Base-by-base conservation (phyloP, 2,329 filamentous ascomycete species). In the Aschersonia sp. region DNA sequence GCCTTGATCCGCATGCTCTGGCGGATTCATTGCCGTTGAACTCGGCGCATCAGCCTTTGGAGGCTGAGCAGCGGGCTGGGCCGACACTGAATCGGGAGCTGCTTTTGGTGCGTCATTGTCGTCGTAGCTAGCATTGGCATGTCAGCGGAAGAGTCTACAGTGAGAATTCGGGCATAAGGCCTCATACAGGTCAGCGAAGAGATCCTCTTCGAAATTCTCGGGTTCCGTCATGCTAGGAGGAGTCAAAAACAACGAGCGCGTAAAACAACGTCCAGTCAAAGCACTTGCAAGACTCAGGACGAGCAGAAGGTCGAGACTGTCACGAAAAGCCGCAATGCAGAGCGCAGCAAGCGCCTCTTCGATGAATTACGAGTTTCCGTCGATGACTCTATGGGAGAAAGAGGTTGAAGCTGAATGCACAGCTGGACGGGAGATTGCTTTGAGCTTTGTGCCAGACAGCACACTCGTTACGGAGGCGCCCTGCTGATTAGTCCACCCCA, bases 161-260 rank as follows among this genome's bases (percentile, higher is more conserved):
- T 38, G 12, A 38, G 35, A 7, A 38, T 5, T 30, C 29, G 9
- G 9, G 20, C 3, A 12, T 6, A 38, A 38, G 7, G 30, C 5
- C 28, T 3, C 87, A 69, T 73, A 95, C 89, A 95, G 78, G 69
- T 95, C 89, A 59, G 89, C 89, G 67, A 95, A 95, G 67, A 95
- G 85, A 75, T 95, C 89, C 61, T 95, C 89, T 57, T 95, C 89
- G 56, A 88, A 82, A 56, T 86, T 85, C 60, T 89, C 85, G 47
- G 77, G 72, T 59, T 92, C 87, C 45, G 85, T 80, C 86, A 91
- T 92, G 58, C 51, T 43, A 20, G 12, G 35, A 38, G 12, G 35
- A 12, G 35, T 38, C 7, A 38, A 12, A 38, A 38, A 12, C 30
- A 9, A n/a, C 20, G 46, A 43, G 46, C 35, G 50, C 20, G 46